Evolutionary conservation across 768 basidiomycete species (phyloP), one percentile per base, ranked within the genome.

Genomic region (Cyclocybe aegerita): DNA sequence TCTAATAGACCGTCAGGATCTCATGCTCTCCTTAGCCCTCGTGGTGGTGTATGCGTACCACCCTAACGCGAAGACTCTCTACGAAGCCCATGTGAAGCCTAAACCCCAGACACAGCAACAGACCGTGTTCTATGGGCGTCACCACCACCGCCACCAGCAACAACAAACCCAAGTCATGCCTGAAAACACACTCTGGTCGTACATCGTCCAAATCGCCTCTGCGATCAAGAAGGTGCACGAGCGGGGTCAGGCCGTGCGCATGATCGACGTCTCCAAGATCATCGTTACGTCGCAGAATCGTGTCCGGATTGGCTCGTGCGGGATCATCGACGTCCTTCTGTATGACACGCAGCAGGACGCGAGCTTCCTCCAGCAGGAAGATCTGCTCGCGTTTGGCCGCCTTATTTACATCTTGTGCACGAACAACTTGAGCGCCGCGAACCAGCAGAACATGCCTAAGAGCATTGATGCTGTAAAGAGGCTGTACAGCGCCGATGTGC

Each of bases 31-130:
- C 15, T 46, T 44, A 95, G 95, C 97, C 7, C 80, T 99, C 29
- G 84, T 98, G 32, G 86, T 98, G 12, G 90, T 88, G 0, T 97
- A 94, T 63, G 85, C 92, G 35, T 98, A 91, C 65, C 84, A 94
- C 61, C 84, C 97, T 0, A 82, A 86, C 56, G 80, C 93, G 1
- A 78, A 83, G 54, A 97, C 93, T 0, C 78, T 99, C 0, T 85
- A 73, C 56, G 90, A 96, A 36, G 76, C 80, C 31, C 85, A 97
- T 61, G 71, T 96, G 50, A 85, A 85, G 46, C 72, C 79, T 30
- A 80, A 78, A 58, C 64, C 77, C 1, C 67, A 70, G 1, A 43
- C 69, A 34, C 65, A 57, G 39, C 64, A 51, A 52, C 57, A 55
- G 44, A 55, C 48, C 5, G 50, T 58, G 9, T 62, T 59, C 47